Evolutionary conservation across 164 flowering plant species (phyloP).

Genomic region (Echeveria elegans): DNA sequence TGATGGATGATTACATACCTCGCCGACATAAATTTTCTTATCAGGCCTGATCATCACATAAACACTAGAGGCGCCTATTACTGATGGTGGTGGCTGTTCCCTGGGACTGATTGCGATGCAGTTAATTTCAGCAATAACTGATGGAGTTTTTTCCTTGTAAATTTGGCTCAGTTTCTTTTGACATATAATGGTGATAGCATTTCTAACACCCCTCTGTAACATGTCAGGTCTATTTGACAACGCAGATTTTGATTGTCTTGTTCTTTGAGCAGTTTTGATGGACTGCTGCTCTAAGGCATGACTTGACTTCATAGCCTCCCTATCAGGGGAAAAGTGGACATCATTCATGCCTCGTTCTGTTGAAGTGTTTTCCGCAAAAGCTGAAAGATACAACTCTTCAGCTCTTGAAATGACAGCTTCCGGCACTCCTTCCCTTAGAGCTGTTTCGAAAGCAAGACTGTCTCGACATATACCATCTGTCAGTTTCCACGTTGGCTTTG

Average conservation of each 20-base stretch:
- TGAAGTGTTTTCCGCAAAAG: slow-evolving; percentile 24
- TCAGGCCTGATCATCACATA: slow-evolving; percentile 77
- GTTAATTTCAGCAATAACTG: slow-evolving; percentile 30
- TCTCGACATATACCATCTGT: slow-evolving; percentile 83
- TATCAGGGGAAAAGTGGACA: not conserved
- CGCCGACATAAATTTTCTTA: slow-evolving; percentile 69
- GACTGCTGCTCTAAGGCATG: not conserved
- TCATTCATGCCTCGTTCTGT: slow-evolving; percentile 11
- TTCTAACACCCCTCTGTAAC: slow-evolving; percentile 37
- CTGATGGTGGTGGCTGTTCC: slow-evolving; percentile 91
- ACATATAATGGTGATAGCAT: slow-evolving; percentile 40
- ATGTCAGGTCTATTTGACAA: slow-evolving; percentile 16
- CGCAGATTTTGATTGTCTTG: slow-evolving; percentile 2
- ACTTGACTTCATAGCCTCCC: not conserved
- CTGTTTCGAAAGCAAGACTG: slow-evolving; percentile 98
- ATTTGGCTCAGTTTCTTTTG: slow-evolving; percentile 48
- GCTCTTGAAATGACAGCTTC: slow-evolving; percentile 68
- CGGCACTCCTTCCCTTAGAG: slow-evolving; percentile 79
- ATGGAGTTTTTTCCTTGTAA: slow-evolving; percentile 24
- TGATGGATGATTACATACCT: slow-evolving; percentile 36
- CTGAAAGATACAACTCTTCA: slow-evolving; percentile 52
- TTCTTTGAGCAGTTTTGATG: not conserved
- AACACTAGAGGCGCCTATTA: slow-evolving; percentile 78
- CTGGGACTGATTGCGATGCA: slow-evolving; percentile 47
- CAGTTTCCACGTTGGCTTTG: slow-evolving; percentile 85